These are phyloP conservation scores for Mucor indicus DNA, from an alignment of 371 early-diverging fungal species.

Conservation along the genomic window DNA sequence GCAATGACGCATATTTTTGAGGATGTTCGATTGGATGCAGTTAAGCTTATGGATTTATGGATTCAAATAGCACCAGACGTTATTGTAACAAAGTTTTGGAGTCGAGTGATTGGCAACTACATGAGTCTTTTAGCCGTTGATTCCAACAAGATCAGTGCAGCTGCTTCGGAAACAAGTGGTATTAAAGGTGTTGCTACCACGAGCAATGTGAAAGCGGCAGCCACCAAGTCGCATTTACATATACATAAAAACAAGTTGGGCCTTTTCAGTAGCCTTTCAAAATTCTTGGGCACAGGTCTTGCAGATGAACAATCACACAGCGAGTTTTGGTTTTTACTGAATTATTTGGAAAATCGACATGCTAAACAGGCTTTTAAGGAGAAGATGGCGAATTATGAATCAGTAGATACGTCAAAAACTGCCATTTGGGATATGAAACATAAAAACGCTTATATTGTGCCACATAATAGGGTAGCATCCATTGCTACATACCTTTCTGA, in stretches of 20 bases:
- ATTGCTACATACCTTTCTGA: conserved; percentile 21
- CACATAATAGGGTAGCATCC: conserved; percentile 15
- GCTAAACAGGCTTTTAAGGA: conserved; percentile 43
- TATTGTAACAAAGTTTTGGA: conserved; percentile 59
- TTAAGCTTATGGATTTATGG: conserved; percentile 77
- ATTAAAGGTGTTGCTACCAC: not conserved
- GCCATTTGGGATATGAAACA: conserved; percentile 11
- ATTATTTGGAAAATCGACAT: conserved; percentile 44
- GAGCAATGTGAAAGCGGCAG: conserved; percentile 32
- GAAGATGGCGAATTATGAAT: conserved; percentile 14
- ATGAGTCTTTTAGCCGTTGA: conserved; percentile 42
- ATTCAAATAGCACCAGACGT: conserved; percentile 62
- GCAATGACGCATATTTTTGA: conserved; percentile 91
- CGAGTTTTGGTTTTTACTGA: conserved; percentile 50
- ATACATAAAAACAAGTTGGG: conserved; percentile 43
- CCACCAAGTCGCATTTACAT: conserved; percentile 41
- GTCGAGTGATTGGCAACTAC: conserved; percentile 48
- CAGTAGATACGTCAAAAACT: conserved; percentile 5
- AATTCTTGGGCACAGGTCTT: conserved; percentile 45
- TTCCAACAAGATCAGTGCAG: conserved; percentile 19
- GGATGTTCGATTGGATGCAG: conserved; percentile 78
- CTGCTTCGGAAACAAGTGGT: conserved; percentile 1
- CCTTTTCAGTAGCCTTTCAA: conserved; percentile 32
- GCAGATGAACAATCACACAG: conserved; percentile 21
- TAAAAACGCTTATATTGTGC: conserved; percentile 11